Evolutionary conservation across 768 basidiomycete species (phyloP).

Genomic region (Tylopilus intermedius): DNA sequence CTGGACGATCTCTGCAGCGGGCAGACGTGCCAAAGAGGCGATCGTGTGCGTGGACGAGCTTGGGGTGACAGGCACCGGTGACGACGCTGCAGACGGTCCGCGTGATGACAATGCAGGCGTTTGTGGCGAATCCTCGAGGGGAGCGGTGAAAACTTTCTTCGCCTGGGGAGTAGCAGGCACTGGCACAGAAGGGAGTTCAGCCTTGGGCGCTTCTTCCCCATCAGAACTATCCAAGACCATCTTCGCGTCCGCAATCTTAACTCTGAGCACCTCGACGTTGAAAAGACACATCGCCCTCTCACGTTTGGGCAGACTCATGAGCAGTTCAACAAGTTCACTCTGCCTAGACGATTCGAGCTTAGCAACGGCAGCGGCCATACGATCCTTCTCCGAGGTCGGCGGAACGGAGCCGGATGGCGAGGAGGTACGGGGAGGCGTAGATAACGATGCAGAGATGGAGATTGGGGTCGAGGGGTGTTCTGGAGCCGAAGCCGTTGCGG

Average conservation of each 20-base stretch:
- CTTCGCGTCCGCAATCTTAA: conserved; percentile 79
- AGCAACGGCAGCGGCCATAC: conserved; percentile 62
- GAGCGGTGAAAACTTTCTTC: conserved; percentile 44
- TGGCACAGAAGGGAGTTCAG: conserved; percentile 28
- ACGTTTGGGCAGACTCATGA: conserved; percentile 83
- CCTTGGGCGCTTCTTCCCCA: conserved; percentile 41
- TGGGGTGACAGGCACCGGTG: conserved; percentile 64
- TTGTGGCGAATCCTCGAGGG: conserved; percentile 50
- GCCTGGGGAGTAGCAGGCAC: conserved; percentile 58
- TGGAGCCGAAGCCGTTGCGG: conserved; percentile 81
- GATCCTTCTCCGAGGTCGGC: conserved; percentile 66
- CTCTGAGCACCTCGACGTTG: conserved; percentile 72
- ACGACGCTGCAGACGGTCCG: conserved; percentile 66
- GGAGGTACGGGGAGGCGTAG: conserved; percentile 79
- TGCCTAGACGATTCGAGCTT: conserved; percentile 59
- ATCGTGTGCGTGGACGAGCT: conserved; percentile 52
- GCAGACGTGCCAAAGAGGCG: conserved; percentile 62
- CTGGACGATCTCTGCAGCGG: conserved; percentile 70
- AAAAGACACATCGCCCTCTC: conserved; percentile 91
- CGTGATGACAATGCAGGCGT: conserved; percentile 76
- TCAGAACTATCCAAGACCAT: conserved; percentile 73
- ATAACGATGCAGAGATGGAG: conserved; percentile 68
- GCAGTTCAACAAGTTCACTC: conserved; percentile 64
- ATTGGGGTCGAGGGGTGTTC: conserved; percentile 86
- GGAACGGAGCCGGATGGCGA: conserved; percentile 65